Conservation (phyloP, 1,284 basidiomycete species). For the Athelia sp. region DNA sequence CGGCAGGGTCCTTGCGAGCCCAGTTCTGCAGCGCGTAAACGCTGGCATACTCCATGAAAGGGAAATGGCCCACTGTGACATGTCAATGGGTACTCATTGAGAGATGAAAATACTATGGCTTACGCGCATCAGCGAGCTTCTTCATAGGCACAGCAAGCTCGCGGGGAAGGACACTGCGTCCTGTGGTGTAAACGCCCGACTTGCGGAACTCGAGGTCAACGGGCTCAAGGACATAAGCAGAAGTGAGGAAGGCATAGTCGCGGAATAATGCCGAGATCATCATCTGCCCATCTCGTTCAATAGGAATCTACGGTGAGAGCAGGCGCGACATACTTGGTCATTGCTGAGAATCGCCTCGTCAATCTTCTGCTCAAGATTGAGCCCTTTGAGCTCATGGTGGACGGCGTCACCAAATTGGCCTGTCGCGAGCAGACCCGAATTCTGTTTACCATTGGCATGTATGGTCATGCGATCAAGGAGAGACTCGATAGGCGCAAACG, state of each 20-base stretch:
- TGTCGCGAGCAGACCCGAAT: constrained; percentile 14
- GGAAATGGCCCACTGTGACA: constrained; percentile 2
- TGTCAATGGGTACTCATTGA: neutral
- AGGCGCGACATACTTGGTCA: neutral
- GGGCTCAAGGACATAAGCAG: constrained; percentile 22
- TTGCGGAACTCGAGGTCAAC: constrained; percentile 17
- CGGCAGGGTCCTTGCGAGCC: constrained; percentile 14
- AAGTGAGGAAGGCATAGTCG: constrained; percentile 23
- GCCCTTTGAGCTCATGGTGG: constrained; percentile 14
- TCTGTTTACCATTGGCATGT: constrained; percentile 13
- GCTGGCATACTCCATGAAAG: constrained; percentile 24
- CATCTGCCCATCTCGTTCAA: constrained; percentile 1
- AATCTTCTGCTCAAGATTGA: constrained; percentile 12
- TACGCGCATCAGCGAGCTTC: constrained; percentile 13
- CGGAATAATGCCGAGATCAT: constrained; percentile 15
- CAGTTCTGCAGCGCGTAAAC: constrained; percentile 23
- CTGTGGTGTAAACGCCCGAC: constrained; percentile 16
- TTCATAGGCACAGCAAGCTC: constrained; percentile 18
- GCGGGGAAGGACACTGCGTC: constrained; percentile 13
- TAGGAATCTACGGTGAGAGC: neutral
- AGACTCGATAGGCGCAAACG: constrained; percentile 18
- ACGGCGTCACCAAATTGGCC: constrained; percentile 16
- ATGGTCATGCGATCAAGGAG: constrained; percentile 22
- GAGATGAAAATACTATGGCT: neutral
- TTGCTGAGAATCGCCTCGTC: constrained; percentile 15